Evolutionary conservation across 345 rosid species (phyloP).

Genomic region (Brassica rapa): DNA sequence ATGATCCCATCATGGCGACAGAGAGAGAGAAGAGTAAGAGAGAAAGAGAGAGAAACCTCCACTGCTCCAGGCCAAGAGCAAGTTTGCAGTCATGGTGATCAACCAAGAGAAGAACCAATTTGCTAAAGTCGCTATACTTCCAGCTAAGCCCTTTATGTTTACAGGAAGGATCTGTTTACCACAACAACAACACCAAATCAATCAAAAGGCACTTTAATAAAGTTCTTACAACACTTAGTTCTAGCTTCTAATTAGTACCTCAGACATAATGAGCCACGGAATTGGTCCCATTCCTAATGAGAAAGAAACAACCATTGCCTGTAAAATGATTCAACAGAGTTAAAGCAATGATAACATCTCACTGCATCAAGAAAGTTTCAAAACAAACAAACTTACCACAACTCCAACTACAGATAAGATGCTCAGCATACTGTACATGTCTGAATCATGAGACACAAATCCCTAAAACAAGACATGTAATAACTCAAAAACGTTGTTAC

Average conservation of each 20-base stretch:
- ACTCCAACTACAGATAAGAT: slow-evolving; percentile 84
- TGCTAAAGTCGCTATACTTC: slow-evolving; percentile 82
- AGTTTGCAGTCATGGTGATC: slow-evolving; percentile 85
- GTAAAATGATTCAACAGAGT: slow-evolving; percentile 38
- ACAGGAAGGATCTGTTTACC: slow-evolving; percentile 82
- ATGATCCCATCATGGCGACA: background rate
- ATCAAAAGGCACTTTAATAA: background rate
- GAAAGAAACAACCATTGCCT: slow-evolving; percentile 76
- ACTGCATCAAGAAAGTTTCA: slow-evolving; percentile 8
- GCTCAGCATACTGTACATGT: slow-evolving; percentile 56
- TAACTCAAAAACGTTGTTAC: background rate
- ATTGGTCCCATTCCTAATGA: slow-evolving; percentile 94
- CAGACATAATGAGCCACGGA: slow-evolving; percentile 99
- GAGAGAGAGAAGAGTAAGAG: slow-evolving; percentile 16
- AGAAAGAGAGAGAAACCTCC: slow-evolving; percentile 64
- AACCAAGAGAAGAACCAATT: slow-evolving; percentile 75
- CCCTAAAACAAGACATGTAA: slow-evolving; percentile 49
- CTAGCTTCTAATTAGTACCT: slow-evolving; percentile 48
- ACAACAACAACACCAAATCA: slow-evolving; percentile 16
- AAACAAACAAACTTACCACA: slow-evolving; percentile 59
- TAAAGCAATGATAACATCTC: slow-evolving; percentile 5
- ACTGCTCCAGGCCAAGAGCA: slow-evolving; percentile 78
- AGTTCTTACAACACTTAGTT: background rate
- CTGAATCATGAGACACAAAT: slow-evolving; percentile 54
- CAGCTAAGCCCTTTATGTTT: slow-evolving; percentile 88